Evolutionary conservation across 306 rosid species (phyloP), one percentile per base, ranked within the genome.

Genomic region (Mimosa bimucronata): DNA sequence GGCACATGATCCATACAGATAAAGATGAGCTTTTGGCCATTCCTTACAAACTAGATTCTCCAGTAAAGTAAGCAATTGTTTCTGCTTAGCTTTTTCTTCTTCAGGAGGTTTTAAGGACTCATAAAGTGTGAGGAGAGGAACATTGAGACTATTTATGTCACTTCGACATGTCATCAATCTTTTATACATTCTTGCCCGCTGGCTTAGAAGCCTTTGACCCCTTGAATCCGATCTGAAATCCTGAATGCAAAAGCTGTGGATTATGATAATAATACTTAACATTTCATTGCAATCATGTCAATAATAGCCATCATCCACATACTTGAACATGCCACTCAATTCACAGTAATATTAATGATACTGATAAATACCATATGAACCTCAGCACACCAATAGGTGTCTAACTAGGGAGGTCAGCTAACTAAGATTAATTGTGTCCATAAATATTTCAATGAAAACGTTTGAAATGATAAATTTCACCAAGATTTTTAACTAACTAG

Each of bases 1-100:
- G 26, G 96, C 99, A 86, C 99, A 93, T 7, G 99, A 95, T 80
- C 99, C 99, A 87, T 92, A 95, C 64, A 93, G 86, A 83, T 81
- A 95, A 2, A 95, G 95, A 70, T 58, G 88, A 68, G 99, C 96
- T 61, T 73, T 80, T 73, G 98, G 96, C 97, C 99, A 93, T 80
- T 95, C 96, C 75, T 86, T 88, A 80, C 74, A 73, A 14, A 91
- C 89, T 71, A 93, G 83, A 6, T 77, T 91, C 92, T 95, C 92
- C 86, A 95, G 78, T 71, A 88, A 80, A 4, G 85, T 52, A 21
- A 93, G 62, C 57, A 95, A 86, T 45, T 93, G 96, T 80, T 77
- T 89, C 83, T 93, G 98, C 87, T 91, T 91, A 38, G 81, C 82
- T 83, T 95, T 95, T 77, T 95, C 99, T 87, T 91, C 99, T 71